phyloP scores from a whole-genome alignment of 495 filamentous ascomycete species.

The Aspergillus haitiensis region DNA sequence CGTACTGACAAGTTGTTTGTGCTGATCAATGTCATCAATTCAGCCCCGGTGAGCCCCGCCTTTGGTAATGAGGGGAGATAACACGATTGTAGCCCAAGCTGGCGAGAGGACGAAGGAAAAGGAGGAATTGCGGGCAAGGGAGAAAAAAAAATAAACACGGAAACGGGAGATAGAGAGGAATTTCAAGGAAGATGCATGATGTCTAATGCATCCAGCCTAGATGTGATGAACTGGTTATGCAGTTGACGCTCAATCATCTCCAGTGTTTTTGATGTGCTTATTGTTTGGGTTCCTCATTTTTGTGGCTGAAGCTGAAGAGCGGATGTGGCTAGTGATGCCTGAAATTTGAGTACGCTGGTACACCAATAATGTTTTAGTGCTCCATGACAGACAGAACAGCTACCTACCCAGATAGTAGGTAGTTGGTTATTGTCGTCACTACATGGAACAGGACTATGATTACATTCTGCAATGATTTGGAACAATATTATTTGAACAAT shows the following conservation, averaged over 20 bases:
- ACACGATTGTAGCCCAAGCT: not conserved
- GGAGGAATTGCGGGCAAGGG: not conserved
- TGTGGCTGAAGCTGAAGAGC: slow-evolving; percentile 15
- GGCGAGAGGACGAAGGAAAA: not conserved
- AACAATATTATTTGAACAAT: too few relatives aligned
- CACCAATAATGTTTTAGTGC: too few relatives aligned
- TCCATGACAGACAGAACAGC: not conserved
- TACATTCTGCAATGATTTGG: too few relatives aligned
- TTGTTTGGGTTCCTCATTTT: slow-evolving; percentile 2
- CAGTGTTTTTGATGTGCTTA: not conserved
- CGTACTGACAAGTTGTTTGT: not conserved
- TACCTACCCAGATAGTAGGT: too few relatives aligned
- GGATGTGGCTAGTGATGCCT: slow-evolving; percentile 16
- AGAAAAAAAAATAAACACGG: too few relatives aligned
- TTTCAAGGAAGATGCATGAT: not conserved
- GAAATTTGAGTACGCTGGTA: not conserved
- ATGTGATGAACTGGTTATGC: not conserved
- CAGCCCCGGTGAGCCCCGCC: slow-evolving; percentile 3
- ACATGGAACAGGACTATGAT: not conserved
- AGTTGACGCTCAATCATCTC: not conserved
- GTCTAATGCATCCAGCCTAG: not conserved
- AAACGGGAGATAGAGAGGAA: not conserved
- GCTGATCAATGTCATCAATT: slow-evolving; percentile 10
- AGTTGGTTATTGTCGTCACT: not conserved
- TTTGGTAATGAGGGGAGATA: not conserved